Percentiles rank a stretch among this genome's conserved stretches.
Evolutionary conservation across 1,139 yeast species (phyloP).

Genomic region (Debaryomyces coudertii): DNA sequence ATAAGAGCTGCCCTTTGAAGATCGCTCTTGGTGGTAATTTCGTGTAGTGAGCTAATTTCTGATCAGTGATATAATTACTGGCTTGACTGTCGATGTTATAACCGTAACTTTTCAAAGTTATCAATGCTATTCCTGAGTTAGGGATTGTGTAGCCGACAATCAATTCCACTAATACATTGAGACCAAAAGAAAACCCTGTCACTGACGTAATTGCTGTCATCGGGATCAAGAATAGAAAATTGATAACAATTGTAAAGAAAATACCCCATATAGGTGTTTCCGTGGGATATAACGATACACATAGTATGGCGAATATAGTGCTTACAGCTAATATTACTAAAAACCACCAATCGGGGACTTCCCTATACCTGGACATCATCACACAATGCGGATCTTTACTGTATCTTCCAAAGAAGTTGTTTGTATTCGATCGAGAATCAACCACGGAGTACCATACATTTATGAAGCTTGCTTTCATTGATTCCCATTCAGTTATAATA

Average conservation of each 20-base stretch:
- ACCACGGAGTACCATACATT: slow-evolving; percentile 38
- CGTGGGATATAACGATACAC: slow-evolving; percentile 36
- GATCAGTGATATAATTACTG: slow-evolving; percentile 39
- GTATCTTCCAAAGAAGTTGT: slow-evolving; percentile 24
- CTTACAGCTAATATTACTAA: slow-evolving; percentile 32
- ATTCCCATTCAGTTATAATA: slow-evolving; percentile 46
- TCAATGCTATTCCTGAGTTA: slow-evolving; percentile 41
- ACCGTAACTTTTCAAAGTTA: slow-evolving; percentile 41
- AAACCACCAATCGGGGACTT: slow-evolving; percentile 50
- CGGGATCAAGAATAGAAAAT: slow-evolving; percentile 40
- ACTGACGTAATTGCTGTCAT: slow-evolving; percentile 40
- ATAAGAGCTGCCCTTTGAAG: slow-evolving; percentile 36
- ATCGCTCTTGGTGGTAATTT: slow-evolving; percentile 39
- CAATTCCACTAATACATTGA: slow-evolving; percentile 43
- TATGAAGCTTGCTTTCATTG: slow-evolving; percentile 43
- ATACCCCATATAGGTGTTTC: slow-evolving; percentile 44
- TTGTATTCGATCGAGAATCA: slow-evolving; percentile 31
- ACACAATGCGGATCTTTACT: slow-evolving; percentile 41
- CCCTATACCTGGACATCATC: slow-evolving; percentile 43
- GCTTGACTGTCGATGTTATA: slow-evolving; percentile 43
- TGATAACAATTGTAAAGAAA: slow-evolving; percentile 38
- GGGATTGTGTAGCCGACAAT: slow-evolving; percentile 45
- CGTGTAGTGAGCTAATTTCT: slow-evolving; percentile 39
- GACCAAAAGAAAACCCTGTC: slow-evolving; percentile 42
- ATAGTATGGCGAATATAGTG: slow-evolving; percentile 33